Evolutionary conservation across 257 asterid species (phyloP).

Genomic region (Primulina tabacum): DNA sequence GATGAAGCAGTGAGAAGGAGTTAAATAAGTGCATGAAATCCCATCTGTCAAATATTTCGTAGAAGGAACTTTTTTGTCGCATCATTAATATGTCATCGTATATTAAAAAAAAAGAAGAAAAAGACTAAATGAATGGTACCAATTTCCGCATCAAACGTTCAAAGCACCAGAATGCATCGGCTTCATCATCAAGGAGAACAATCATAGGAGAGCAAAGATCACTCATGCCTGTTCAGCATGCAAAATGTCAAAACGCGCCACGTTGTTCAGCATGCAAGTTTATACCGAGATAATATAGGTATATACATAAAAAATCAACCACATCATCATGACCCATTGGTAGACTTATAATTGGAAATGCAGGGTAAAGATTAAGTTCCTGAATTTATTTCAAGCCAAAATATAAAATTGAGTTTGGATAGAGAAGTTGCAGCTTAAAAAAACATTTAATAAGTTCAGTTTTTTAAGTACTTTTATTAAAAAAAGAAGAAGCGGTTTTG

Average conservation of each 20-base stretch:
- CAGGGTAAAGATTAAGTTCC: neutral
- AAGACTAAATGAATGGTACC: slow-evolving; percentile 39
- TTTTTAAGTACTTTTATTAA: too few relatives aligned
- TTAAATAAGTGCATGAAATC: neutral
- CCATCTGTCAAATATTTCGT: neutral
- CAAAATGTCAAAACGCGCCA: slow-evolving; percentile 15
- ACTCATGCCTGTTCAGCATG: slow-evolving; percentile 78
- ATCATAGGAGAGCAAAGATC: slow-evolving; percentile 98
- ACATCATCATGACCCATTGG: neutral
- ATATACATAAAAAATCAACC: neutral
- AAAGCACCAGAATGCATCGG: slow-evolving; percentile 97
- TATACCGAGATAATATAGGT: neutral
- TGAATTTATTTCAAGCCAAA: slow-evolving; percentile 8
- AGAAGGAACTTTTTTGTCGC: slow-evolving; percentile 7
- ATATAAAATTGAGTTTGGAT: neutral
- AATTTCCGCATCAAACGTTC: slow-evolving; percentile 82
- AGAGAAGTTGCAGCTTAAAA: too few relatives aligned
- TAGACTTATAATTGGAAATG: neutral
- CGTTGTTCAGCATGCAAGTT: neutral
- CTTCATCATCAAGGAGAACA: slow-evolving; percentile 83
- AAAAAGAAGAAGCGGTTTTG: too few relatives aligned
- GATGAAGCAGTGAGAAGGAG: neutral
- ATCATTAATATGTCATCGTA: slow-evolving; percentile 19
- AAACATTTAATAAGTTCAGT: too few relatives aligned
- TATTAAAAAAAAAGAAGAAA: neutral